Conservation (phyloP, 2,329 filamentous ascomycete species). For the Botrytis cinerea region DNA sequence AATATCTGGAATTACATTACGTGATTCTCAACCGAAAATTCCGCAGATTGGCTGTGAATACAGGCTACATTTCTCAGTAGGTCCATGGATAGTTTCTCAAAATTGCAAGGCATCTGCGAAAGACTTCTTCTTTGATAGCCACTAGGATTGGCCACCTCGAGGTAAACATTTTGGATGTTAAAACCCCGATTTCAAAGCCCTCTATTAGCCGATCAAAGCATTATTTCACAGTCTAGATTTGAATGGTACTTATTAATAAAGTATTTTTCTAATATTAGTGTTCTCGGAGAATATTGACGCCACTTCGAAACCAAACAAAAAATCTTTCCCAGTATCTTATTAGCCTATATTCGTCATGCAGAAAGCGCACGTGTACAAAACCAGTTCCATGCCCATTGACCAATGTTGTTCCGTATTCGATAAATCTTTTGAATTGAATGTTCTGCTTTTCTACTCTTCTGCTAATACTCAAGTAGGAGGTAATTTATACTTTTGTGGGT, state of each 20-base stretch:
- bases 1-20: neutral
- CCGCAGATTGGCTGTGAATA: too few relatives aligned
- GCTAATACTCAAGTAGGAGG: neutral
- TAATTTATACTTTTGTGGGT: neutral
- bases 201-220: neutral
- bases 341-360: constrained; percentile 1
- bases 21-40: neutral
- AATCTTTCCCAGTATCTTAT: neutral
- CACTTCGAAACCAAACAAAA: neutral
- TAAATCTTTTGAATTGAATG: neutral
- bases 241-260: neutral
- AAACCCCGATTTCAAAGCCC: neutral
- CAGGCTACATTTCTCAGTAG: neutral
- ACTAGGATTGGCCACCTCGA: neutral
- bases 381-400: neutral
- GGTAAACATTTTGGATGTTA: neutral
- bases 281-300: neutral
- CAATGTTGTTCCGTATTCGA: neutral
- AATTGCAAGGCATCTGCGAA: neutral
- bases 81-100: neutral
- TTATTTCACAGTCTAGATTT: neutral
- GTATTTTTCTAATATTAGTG: neutral
- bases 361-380: neutral
- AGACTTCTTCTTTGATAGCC: neutral
- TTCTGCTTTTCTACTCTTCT: neutral